Conservation (phyloP, 2,329 filamentous ascomycete genomes). For the Ophiostoma tasmaniense region DNA sequence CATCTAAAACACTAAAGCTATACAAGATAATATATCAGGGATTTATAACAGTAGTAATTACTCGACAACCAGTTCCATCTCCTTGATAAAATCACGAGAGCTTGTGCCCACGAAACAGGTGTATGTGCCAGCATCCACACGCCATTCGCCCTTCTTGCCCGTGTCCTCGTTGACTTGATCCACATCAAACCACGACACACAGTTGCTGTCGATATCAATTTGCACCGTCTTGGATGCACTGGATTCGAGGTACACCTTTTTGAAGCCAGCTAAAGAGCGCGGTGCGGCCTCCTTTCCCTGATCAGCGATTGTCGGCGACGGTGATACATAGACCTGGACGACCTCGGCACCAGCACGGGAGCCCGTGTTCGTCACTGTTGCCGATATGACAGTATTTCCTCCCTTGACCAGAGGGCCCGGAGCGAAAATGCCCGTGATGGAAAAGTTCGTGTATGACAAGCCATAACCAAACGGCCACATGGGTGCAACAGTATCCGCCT, state of each 20-base stretch:
- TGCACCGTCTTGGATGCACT: not conserved
- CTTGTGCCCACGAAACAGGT: slow-evolving; percentile 16
- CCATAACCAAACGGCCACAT: slow-evolving; percentile 24
- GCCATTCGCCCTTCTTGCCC: slow-evolving; percentile 15
- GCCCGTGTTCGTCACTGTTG: slow-evolving; percentile 16
- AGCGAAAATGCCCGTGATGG: slow-evolving; percentile 39
- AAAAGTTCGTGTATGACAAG: slow-evolving; percentile 21
- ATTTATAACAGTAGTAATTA: not conserved
- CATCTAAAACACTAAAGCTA: not conserved
- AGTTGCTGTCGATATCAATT: not conserved
- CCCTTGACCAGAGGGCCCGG: not conserved
- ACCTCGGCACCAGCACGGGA: slow-evolving; percentile 13
- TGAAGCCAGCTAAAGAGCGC: slow-evolving; percentile 17
- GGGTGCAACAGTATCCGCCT: slow-evolving; percentile 21
- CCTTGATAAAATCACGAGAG: slow-evolving; percentile 13
- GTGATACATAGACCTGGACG: slow-evolving; percentile 17
- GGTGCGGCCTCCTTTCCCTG: slow-evolving; percentile 11
- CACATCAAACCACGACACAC: slow-evolving; percentile 19
- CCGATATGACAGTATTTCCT: slow-evolving; percentile 44
- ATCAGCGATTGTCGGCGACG: not conserved
- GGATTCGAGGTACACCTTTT: slow-evolving; percentile 13
- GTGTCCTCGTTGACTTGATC: not conserved
- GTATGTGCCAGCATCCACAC: slow-evolving; percentile 18
- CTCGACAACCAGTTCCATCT: slow-evolving; percentile 9
- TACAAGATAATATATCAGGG: not conserved